Percentiles rank a stretch among this genome's conserved stretches.
Evolutionary conservation across 768 basidiomycete species (phyloP).

Genomic region (Galerina marginata): DNA sequence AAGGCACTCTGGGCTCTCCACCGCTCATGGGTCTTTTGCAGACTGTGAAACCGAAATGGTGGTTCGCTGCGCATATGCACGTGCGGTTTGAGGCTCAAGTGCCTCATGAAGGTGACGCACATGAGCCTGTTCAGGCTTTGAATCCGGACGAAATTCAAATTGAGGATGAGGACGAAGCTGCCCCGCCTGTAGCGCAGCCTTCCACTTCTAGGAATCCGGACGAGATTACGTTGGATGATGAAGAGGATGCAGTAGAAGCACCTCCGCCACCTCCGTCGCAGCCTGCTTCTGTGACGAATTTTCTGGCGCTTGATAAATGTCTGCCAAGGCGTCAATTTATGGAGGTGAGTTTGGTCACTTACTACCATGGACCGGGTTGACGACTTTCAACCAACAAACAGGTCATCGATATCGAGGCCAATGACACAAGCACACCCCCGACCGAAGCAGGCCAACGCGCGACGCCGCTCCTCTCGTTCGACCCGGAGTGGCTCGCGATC

Average conservation of each 20-base stretch:
- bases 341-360: slow-evolving; percentile 56
- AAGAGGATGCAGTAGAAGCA: slow-evolving; percentile 46
- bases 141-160: slow-evolving; percentile 61
- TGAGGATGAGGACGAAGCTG: slow-evolving; percentile 40
- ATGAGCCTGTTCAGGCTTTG: slow-evolving; percentile 15
- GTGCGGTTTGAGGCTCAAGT: slow-evolving; percentile 81
- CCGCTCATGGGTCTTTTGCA: slow-evolving; percentile 80
- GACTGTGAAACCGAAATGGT: slow-evolving; percentile 79
- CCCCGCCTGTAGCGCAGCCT: too few species aligned
- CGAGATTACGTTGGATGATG: slow-evolving; percentile 54
- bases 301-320: slow-evolving; percentile 93
- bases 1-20: slow-evolving; percentile 81
- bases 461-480: slow-evolving; percentile 63
- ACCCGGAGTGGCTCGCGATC: slow-evolving; percentile 95
- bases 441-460: slow-evolving; percentile 9
- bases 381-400: slow-evolving; percentile 30
- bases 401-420: slow-evolving; percentile 66
- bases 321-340: slow-evolving; percentile 76
- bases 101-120: slow-evolving; percentile 38
- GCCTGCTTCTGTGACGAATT: slow-evolving; percentile 58
- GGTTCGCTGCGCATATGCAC: slow-evolving; percentile 95
- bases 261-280: slow-evolving; percentile 31
- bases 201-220: slow-evolving; percentile 45
- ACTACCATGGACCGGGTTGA: not conserved
- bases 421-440: slow-evolving; percentile 8